A percentile compares a stretch with the other conserved stretches of the same genome.
Evolutionary conservation across 2,329 filamentous ascomycete species (phyloP).

Genomic region (Emmonsiellopsis sp.): DNA sequence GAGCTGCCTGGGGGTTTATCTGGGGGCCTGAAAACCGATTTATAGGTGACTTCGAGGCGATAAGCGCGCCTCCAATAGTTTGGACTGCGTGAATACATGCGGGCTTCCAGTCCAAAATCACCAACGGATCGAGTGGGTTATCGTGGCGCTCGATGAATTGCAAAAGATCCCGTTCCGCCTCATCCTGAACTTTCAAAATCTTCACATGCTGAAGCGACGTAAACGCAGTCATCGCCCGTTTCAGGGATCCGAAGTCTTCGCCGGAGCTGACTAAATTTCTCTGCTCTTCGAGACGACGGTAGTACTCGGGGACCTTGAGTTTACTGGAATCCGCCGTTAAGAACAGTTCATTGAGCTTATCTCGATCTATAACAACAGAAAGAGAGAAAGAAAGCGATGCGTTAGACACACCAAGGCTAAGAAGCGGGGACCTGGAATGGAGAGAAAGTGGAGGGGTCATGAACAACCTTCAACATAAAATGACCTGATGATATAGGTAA

Average conservation of each 20-base stretch:
- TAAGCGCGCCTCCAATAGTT: slow-evolving; percentile 49
- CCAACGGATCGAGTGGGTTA: slow-evolving; percentile 34
- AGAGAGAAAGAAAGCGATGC: slow-evolving; percentile 1
- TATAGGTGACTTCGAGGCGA: slow-evolving; percentile 47
- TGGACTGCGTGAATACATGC: slow-evolving; percentile 55
- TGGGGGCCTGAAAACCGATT: slow-evolving; percentile 55
- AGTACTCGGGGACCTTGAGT: slow-evolving; percentile 16
- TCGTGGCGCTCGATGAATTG: slow-evolving; percentile 43
- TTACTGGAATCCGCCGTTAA: slow-evolving; percentile 12
- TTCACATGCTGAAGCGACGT: slow-evolving; percentile 55
- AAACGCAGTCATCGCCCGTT: slow-evolving; percentile 49
- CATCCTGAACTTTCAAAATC: slow-evolving; percentile 53
- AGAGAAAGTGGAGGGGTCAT: not conserved
- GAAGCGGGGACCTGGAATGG: slow-evolving; percentile 1
- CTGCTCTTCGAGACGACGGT: slow-evolving; percentile 28
- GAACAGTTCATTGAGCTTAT: slow-evolving; percentile 12
- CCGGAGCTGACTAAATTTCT: slow-evolving; percentile 40
- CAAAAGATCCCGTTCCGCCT: slow-evolving; percentile 47
- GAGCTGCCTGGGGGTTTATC: slow-evolving; percentile 51
- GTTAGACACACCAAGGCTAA: slow-evolving; percentile 2
- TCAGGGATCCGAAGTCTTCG: slow-evolving; percentile 45
- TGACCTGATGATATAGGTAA: slow-evolving; percentile 47
- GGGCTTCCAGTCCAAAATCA: slow-evolving; percentile 51
- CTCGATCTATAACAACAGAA: slow-evolving; percentile 8
- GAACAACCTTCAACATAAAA: slow-evolving; percentile 42